phyloP scores from a whole-genome alignment of 2,329 filamentous ascomycete species.

The Botryotinia narcissicola region DNA sequence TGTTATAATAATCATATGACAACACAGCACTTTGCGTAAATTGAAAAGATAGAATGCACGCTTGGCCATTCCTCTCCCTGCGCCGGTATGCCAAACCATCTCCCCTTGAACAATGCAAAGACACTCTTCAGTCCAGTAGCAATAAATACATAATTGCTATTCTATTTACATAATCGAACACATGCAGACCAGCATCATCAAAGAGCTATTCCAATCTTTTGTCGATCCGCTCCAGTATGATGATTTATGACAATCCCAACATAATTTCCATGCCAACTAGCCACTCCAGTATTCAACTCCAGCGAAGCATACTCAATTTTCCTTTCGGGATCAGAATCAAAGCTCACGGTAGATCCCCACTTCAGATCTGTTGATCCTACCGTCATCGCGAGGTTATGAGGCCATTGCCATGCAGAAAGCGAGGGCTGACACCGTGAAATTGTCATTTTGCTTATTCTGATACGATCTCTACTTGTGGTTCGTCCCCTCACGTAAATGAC shows the following conservation, averaged over 20 bases:
- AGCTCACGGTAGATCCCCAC: not conserved
- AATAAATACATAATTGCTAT: not conserved
- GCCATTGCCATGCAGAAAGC: not conserved
- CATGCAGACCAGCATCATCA: not conserved
- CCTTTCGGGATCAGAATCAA: not conserved
- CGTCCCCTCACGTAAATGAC: not conserved
- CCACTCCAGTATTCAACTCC: not conserved
- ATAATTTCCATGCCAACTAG: not conserved
- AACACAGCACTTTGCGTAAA: not conserved
- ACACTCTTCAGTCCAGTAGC: not conserved
- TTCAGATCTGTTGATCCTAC: not conserved
- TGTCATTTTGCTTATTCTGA: not conserved
- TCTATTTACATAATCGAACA: not conserved
- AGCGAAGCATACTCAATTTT: not conserved
- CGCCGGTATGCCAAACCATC: not conserved
- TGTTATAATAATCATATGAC: not conserved
- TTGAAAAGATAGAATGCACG: not conserved
- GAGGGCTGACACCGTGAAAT: not conserved
- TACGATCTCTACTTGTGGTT: not conserved
- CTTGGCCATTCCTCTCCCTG: not conserved
- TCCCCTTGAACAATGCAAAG: not conserved
- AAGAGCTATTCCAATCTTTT: not conserved
- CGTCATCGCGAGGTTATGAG: not conserved
- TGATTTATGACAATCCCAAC: not conserved
- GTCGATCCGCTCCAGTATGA: not conserved